Evolutionary conservation across 2,329 filamentous ascomycete species (phyloP).

Genomic region (Fusarium oxysporum): DNA sequence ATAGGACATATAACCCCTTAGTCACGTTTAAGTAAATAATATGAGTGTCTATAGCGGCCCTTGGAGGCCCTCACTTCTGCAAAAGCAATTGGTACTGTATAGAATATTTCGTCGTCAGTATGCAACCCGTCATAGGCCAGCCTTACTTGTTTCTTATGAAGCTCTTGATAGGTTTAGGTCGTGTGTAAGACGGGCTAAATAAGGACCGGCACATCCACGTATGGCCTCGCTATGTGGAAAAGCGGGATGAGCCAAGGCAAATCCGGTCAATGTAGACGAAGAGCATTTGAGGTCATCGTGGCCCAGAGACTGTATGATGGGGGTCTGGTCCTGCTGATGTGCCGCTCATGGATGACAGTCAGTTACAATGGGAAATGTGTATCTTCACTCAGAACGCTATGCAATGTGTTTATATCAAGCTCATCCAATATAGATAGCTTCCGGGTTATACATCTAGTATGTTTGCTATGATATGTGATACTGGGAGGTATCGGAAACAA

Average conservation of each 20-base stretch:
- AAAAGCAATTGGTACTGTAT: background rate
- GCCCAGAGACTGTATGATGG: too few species aligned
- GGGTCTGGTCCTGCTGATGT: background rate
- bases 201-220: slow-evolving; percentile 20
- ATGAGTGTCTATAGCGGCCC: background rate
- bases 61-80: background rate
- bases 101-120: background rate
- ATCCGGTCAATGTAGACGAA: background rate
- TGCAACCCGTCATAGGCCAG: background rate
- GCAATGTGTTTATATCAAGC: background rate
- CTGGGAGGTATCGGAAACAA: background rate
- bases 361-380: background rate
- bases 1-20: slow-evolving; percentile 29
- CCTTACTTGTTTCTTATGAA: background rate
- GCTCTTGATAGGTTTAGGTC: slow-evolving; percentile 2
- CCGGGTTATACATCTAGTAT: background rate
- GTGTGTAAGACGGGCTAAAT: slow-evolving; percentile 44
- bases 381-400: background rate
- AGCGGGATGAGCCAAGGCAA: slow-evolving; percentile 6
- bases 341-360: background rate
- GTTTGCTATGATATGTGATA: background rate
- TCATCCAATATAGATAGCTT: too few species aligned
- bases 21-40: background rate
- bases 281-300: background rate
- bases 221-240: background rate